Conservation (phyloP, 2,329 filamentous ascomycete species). For the Nemania diffusa region DNA sequence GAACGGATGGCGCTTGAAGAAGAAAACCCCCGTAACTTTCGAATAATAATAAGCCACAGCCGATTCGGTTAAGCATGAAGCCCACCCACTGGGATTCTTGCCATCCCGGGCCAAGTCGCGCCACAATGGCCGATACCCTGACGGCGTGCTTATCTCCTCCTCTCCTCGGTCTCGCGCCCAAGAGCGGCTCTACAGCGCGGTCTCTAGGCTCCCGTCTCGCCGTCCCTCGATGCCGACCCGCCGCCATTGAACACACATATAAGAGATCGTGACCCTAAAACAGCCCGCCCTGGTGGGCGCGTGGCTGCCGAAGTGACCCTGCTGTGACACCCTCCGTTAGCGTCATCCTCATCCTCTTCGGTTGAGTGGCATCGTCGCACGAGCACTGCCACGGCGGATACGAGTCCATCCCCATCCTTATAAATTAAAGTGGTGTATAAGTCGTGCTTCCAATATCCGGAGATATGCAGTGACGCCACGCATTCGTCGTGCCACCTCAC, state of each 20-base stretch:
- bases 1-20: neutral
- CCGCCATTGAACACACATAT: slow-evolving; percentile 28
- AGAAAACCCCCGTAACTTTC: neutral
- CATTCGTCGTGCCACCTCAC: neutral
- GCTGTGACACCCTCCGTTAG: slow-evolving; percentile 4
- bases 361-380: neutral
- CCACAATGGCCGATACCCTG: slow-evolving; percentile 14
- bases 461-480: slow-evolving; percentile 32
- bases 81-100: neutral
- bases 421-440: slow-evolving; percentile 15
- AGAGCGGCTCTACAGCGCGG: slow-evolving; percentile 35
- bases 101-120: neutral
- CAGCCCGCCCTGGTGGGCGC: slow-evolving; percentile 4
- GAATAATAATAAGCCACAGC: neutral
- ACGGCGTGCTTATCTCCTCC: slow-evolving; percentile 32
- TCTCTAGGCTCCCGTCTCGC: slow-evolving; percentile 37
- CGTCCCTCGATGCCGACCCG: slow-evolving; percentile 37
- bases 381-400: slow-evolving; percentile 37
- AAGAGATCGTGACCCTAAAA: slow-evolving; percentile 22
- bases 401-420: slow-evolving; percentile 34
- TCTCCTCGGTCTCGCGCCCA: slow-evolving; percentile 12
- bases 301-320: slow-evolving; percentile 17
- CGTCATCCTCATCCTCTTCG: neutral
- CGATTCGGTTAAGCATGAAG: slow-evolving; percentile 3
- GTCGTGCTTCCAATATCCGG: slow-evolving; percentile 20